phyloP scores from a whole-genome alignment of 257 asterid species.

The Nicotiana knightiana region DNA sequence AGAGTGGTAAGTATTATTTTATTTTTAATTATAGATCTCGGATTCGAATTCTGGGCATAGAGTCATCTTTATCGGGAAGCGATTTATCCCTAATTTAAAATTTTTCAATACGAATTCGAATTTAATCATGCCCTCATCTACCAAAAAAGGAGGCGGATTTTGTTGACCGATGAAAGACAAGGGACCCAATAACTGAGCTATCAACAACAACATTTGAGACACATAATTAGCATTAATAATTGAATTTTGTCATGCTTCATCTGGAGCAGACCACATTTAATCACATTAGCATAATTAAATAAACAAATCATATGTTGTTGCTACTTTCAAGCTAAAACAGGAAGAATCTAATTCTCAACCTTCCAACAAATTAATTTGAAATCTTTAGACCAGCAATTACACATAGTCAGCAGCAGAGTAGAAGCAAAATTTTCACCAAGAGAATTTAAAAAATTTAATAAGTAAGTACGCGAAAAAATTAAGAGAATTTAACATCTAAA shows the following conservation, averaged over 20 bases:
- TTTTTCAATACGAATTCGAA: no score
- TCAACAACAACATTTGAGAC: not conserved
- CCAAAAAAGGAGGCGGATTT: not conserved
- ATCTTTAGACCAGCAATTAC: not conserved
- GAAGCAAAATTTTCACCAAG: no score
- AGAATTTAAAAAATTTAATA: no score
- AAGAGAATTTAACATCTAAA: no score
- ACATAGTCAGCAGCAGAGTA: no score
- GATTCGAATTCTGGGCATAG: no score
- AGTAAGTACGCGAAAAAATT: no score
- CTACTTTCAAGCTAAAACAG: not conserved
- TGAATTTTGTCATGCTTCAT: not conserved
- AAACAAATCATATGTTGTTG: not conserved
- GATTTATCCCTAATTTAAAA: no score
- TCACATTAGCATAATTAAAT: not conserved
- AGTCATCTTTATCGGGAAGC: no score
- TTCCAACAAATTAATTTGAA: not conserved
- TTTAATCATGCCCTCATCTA: no score
- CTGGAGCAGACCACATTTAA: not conserved
- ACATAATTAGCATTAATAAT: not conserved
- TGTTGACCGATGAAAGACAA: slow-evolving; percentile 6
- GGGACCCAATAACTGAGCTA: slow-evolving; percentile 2
- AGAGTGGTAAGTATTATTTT: no score
- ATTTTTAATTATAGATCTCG: accelerated
- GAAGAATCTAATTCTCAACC: not conserved